Percentiles rank a stretch among this genome's conserved stretches.
Evolutionary conservation across 352 stramenopile species (phyloP).

Genomic region (Phytophthora ramorum): DNA sequence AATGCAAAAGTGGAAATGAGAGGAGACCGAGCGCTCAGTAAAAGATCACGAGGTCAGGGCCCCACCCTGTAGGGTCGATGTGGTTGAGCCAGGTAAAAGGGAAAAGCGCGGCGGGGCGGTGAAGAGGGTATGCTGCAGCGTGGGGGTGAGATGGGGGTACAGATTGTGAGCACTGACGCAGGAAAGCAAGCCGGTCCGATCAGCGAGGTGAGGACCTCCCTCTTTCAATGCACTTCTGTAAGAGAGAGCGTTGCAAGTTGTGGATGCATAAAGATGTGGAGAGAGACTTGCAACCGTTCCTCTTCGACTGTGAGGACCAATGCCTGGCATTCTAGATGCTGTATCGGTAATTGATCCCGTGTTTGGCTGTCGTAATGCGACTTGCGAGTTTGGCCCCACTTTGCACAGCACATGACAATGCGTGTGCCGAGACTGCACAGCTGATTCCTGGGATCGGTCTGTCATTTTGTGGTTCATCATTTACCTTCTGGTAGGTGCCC

Average conservation of each 20-base stretch:
- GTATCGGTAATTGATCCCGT: not conserved
- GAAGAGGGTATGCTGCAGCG: not conserved
- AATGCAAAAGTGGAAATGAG: conserved; percentile 27
- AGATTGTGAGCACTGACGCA: not conserved
- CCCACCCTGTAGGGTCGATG: not conserved
- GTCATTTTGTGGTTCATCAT: not conserved
- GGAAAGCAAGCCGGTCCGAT: not conserved
- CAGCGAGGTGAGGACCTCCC: not conserved
- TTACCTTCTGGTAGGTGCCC: conserved; percentile 1
- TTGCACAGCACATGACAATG: not conserved
- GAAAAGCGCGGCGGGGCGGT: conserved; percentile 9
- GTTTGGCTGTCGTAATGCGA: not conserved
- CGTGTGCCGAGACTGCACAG: not conserved
- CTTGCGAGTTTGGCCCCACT: not conserved
- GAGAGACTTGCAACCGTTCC: not conserved
- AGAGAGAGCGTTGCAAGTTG: not conserved
- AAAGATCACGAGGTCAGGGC: not conserved
- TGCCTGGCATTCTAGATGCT: not conserved
- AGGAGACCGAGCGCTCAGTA: not conserved
- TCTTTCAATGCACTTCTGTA: too few species aligned
- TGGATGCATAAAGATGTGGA: too few species aligned
- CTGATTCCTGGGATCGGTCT: not conserved
- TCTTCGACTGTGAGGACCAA: not conserved
- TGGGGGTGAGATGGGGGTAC: not conserved
- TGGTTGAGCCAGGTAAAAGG: not conserved